phyloP scores from a whole-genome alignment of 140 eudicot genomes.

The Cichorium intybus region DNA sequence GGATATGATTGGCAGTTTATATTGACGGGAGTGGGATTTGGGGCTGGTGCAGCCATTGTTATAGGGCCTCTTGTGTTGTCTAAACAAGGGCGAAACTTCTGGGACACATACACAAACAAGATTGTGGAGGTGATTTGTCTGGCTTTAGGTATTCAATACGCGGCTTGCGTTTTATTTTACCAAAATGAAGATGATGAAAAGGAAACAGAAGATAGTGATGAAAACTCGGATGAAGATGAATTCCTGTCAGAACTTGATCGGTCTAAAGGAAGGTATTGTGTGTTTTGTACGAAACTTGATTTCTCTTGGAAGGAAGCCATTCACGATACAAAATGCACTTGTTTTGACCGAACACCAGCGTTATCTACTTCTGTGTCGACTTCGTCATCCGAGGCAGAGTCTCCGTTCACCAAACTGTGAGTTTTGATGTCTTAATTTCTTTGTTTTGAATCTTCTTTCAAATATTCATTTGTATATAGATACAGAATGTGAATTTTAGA shows the following conservation, averaged over 20 bases:
- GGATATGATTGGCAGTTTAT: slow-evolving; percentile 46
- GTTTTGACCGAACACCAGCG: slow-evolving; percentile 38
- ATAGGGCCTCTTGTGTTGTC: slow-evolving; percentile 41
- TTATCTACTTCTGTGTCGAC: slow-evolving; percentile 35
- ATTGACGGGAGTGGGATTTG: slow-evolving; percentile 55
- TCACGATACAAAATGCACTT: slow-evolving; percentile 61
- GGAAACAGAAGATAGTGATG: slow-evolving; percentile 23
- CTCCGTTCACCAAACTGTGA: slow-evolving; percentile 31
- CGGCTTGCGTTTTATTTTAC: slow-evolving; percentile 30
- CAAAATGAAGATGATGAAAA: slow-evolving; percentile 42
- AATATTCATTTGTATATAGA: slow-evolving; percentile 21
- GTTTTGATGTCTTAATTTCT: slow-evolving; percentile 19
- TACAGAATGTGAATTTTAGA: slow-evolving; percentile 18
- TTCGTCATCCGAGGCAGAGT: slow-evolving; percentile 47
- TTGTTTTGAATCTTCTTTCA: slow-evolving; percentile 12
- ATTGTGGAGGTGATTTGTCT: slow-evolving; percentile 31
- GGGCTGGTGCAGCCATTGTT: slow-evolving; percentile 55
- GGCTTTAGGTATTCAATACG: slow-evolving; percentile 26
- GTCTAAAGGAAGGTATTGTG: slow-evolving; percentile 61
- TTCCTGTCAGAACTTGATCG: slow-evolving; percentile 28
- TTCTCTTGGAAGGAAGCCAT: slow-evolving; percentile 38
- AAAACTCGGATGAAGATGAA: slow-evolving; percentile 36
- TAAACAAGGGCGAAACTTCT: slow-evolving; percentile 37
- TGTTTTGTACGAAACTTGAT: slow-evolving; percentile 75
- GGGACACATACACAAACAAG: slow-evolving; percentile 33